Percentiles rank a stretch among this genome's conserved stretches.
Conservation (phyloP, 306 rosid genomes). For the Lablab purpureus region DNA sequence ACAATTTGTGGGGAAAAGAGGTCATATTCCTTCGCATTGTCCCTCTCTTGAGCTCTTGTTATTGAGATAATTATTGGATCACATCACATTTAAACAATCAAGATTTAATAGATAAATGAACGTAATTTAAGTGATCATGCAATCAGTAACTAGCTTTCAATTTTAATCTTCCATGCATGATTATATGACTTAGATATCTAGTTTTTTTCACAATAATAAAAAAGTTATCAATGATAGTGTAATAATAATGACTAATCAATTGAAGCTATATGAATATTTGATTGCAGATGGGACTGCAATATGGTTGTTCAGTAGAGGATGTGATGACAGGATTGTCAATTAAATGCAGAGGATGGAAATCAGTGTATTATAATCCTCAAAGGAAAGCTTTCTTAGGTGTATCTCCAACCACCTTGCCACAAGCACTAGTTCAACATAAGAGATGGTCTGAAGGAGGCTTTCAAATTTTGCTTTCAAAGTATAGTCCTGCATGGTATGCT, state of each 20-base stretch:
- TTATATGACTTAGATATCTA: not conserved
- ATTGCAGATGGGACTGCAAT: constrained; percentile 74
- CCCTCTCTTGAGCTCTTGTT: not conserved
- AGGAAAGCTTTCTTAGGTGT: constrained; percentile 79
- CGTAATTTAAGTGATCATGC: not conserved
- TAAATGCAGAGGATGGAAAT: constrained; percentile 78
- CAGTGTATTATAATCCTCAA: constrained; percentile 68
- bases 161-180: not conserved
- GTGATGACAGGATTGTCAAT: constrained; percentile 79
- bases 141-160: not conserved
- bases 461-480: constrained; percentile 65
- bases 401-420: constrained; percentile 63
- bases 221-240: not conserved
- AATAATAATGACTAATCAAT: not conserved
- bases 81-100: not conserved
- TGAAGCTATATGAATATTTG: not conserved
- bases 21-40: constrained; percentile 34
- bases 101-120: not conserved
- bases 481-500: constrained; percentile 57
- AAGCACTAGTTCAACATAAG: constrained; percentile 75
- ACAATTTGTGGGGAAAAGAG: constrained; percentile 87
- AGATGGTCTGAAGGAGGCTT: constrained; percentile 91
- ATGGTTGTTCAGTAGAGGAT: constrained; percentile 85
- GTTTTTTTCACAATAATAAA: not conserved
- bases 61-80: not conserved